Evolutionary conservation across 164 flowering plant species (phyloP).

Genomic region (Chloranthus sessilifolius): DNA sequence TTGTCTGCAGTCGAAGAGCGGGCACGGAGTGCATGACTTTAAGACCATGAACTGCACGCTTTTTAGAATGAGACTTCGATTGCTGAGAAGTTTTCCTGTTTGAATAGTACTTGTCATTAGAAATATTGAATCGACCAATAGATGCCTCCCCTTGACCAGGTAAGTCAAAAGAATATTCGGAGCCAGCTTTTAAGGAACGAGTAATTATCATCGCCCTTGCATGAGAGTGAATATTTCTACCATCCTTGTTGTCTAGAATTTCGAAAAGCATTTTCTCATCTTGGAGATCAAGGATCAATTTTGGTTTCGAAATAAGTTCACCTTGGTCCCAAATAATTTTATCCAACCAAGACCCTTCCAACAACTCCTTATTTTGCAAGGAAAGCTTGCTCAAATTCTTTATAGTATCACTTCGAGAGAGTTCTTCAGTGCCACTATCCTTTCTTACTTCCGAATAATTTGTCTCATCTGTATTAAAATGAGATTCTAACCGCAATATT

Average conservation of each 20-base stretch:
- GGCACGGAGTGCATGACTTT: conserved; percentile 89
- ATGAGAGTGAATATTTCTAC: conserved; percentile 52
- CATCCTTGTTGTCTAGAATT: conserved; percentile 55
- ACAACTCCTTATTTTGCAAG: conserved; percentile 52
- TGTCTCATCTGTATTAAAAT: conserved; percentile 25
- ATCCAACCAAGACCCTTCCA: conserved; percentile 83
- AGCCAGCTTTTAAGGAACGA: conserved; percentile 37
- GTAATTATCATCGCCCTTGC: conserved; percentile 86
- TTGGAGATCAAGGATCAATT: conserved; percentile 87
- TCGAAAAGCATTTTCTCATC: conserved; percentile 98
- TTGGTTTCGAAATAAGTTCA: conserved; percentile 45
- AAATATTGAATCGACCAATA: conserved; percentile 65
- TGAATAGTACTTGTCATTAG: conserved; percentile 86
- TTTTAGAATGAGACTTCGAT: conserved; percentile 71
- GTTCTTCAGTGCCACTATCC: conserved; percentile 26
- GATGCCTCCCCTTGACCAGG: conserved; percentile 46
- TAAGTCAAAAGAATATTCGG: conserved; percentile 48
- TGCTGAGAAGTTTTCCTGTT: conserved; percentile 83
- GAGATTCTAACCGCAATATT: conserved; percentile 69
- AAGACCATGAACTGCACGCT: conserved; percentile 69
- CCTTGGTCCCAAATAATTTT: conserved; percentile 72
- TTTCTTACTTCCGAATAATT: conserved; percentile 20
- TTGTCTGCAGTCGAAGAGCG: conserved; percentile 81
- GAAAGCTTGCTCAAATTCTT: conserved; percentile 45
- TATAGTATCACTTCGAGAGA: conserved; percentile 27